Percentiles rank a stretch among this genome's conserved stretches.
These are phyloP conservation scores for Penicillium atrosanguineum DNA, from an alignment of 495 filamentous ascomycete species.

Conservation along the genomic window DNA sequence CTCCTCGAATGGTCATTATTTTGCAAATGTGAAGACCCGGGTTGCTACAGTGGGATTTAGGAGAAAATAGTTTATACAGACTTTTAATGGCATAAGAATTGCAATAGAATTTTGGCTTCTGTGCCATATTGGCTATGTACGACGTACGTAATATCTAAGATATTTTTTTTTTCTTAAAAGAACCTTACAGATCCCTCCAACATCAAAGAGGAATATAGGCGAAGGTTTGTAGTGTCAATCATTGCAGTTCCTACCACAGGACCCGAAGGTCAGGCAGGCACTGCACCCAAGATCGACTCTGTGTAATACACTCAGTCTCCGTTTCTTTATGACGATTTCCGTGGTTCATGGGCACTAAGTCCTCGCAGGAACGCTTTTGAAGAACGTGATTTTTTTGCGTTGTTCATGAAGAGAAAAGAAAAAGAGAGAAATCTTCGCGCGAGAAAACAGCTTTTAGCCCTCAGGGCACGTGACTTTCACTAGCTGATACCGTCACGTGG, in stretches of 20 bases:
- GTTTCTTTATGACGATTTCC: constrained; percentile 64
- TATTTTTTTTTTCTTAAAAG: too few relatives aligned
- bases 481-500: not conserved
- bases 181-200: not conserved
- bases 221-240: constrained; percentile 60
- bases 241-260: constrained; percentile 63
- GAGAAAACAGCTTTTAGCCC: constrained; percentile 19
- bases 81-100: constrained; percentile 10
- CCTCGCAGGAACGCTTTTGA: constrained; percentile 62
- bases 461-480: constrained; percentile 15
- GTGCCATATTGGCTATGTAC: not conserved
- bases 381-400: constrained; percentile 65
- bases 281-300: constrained; percentile 69
- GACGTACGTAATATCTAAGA: too few relatives aligned
- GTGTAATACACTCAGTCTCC: constrained; percentile 51
- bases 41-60: not conserved
- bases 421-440: constrained; percentile 14
- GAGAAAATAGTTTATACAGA: constrained; percentile 2
- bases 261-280: constrained; percentile 44
- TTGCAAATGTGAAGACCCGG: not conserved
- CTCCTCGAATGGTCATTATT: not conserved
- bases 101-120: constrained; percentile 11
- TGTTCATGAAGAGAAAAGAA: constrained; percentile 58
- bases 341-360: constrained; percentile 54
- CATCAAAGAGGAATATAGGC: constrained; percentile 4